Evolutionary conservation across 768 basidiomycete species (phyloP).

Genomic region (Suillus clintonianus): DNA sequence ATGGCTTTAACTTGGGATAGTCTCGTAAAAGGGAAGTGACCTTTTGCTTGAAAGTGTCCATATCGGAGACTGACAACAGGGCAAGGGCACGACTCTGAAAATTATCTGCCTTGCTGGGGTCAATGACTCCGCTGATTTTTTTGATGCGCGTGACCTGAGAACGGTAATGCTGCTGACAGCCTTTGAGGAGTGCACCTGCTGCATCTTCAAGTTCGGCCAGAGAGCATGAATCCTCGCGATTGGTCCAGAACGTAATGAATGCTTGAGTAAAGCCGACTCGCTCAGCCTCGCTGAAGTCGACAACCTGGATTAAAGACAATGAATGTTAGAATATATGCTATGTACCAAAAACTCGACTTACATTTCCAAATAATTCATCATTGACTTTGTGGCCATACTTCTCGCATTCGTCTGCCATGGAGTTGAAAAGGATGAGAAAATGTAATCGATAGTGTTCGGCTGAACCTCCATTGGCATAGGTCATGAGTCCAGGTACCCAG

Average conservation of each 20-base stretch:
- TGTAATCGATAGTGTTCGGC: no score
- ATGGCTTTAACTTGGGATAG: neutral
- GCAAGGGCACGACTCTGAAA: neutral
- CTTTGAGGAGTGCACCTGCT: constrained; percentile 16
- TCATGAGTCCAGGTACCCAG: constrained; percentile 32
- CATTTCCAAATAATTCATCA: constrained; percentile 13
- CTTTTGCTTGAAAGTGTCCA: neutral
- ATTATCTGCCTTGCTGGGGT: neutral
- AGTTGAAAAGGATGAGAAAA: no score
- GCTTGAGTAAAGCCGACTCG: constrained; percentile 29
- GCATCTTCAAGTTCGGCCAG: constrained; percentile 23
- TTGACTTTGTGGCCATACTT: neutral
- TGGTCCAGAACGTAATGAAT: constrained; percentile 26
- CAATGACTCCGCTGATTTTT: constrained; percentile 15
- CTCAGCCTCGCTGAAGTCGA: constrained; percentile 39
- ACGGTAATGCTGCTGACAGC: constrained; percentile 34
- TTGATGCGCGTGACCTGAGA: constrained; percentile 28
- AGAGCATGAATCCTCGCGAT: neutral
- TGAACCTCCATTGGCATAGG: no score
- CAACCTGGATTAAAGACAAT: no score
- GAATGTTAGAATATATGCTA: neutral
- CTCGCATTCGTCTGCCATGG: constrained; percentile 15
- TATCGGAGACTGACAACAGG: neutral
- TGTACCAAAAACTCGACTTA: neutral
- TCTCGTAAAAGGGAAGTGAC: neutral